These are phyloP conservation scores for Lachancea mirantina DNA, from an alignment of 805 yeast genomes.

Conservation along the genomic window DNA sequence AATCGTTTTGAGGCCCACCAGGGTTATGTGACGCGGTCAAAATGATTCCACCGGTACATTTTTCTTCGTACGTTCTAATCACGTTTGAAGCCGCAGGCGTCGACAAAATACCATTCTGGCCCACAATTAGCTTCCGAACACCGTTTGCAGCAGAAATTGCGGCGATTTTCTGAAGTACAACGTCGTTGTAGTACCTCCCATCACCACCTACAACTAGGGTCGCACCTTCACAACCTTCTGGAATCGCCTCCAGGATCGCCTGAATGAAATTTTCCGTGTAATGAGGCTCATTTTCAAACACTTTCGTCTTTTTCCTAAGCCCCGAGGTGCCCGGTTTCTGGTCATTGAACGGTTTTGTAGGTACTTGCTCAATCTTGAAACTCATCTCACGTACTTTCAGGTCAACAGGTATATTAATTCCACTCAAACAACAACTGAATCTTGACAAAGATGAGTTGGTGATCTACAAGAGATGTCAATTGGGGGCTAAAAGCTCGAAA, in stretches of 20 bases:
- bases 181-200: slow-evolving; percentile 85
- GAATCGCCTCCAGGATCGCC: slow-evolving; percentile 75
- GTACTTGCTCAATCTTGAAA: slow-evolving; percentile 30
- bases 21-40: slow-evolving; percentile 97
- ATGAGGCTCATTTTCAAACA: slow-evolving; percentile 61
- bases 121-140: slow-evolving; percentile 74
- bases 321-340: slow-evolving; percentile 99
- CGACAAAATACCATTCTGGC: slow-evolving; percentile 80
- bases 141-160: slow-evolving; percentile 88
- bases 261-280: slow-evolving; percentile 94
- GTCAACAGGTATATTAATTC: too few relatives aligned
- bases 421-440: too few relatives aligned
- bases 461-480: too few relatives aligned
- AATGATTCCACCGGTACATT: slow-evolving; percentile 89
- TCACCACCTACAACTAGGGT: slow-evolving; percentile 93
- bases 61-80: slow-evolving; percentile 56
- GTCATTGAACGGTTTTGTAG: slow-evolving; percentile 73
- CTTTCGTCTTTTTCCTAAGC: slow-evolving; percentile 80
- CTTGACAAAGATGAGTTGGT: too few relatives aligned
- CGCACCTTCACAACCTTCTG: slow-evolving; percentile 74
- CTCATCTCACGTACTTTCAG: too few relatives aligned
- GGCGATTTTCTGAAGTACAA: slow-evolving; percentile 73
- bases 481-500: too few relatives aligned
- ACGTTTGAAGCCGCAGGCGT: slow-evolving; percentile 97
- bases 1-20: slow-evolving; percentile 87